Evolutionary conservation across 768 basidiomycete species (phyloP).

Genomic region (Royoungia palumana): DNA sequence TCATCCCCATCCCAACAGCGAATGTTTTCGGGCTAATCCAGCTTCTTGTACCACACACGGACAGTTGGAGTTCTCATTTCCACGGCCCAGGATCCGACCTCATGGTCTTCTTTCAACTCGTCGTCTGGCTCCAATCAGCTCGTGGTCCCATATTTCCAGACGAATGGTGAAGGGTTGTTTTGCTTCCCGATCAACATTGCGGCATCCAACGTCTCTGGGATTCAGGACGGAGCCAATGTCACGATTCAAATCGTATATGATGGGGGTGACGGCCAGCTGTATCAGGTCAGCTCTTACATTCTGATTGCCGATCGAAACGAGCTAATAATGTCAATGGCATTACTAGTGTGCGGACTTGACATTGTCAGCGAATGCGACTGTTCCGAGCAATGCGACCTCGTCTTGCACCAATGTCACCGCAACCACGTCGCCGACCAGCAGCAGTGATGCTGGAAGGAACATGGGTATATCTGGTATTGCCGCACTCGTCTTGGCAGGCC

Average conservation of each 20-base stretch:
- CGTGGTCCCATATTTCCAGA: conserved; percentile 48
- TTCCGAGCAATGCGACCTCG: conserved; percentile 41
- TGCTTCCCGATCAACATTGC: conserved; percentile 69
- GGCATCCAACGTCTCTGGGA: conserved; percentile 43
- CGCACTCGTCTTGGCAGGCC: conserved; percentile 7
- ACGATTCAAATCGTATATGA: conserved; percentile 67
- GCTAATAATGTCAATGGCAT: neutral
- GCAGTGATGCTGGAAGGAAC: conserved; percentile 16
- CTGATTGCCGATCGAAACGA: neutral
- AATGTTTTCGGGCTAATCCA: too few relatives aligned
- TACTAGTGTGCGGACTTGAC: conserved; percentile 77
- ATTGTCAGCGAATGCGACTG: conserved; percentile 49
- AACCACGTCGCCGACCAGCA: conserved; percentile 12
- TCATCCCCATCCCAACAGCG: too few relatives aligned
- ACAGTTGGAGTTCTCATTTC: conserved; percentile 59
- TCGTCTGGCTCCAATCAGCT: conserved; percentile 28
- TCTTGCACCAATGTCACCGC: conserved; percentile 35
- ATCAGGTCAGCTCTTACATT: conserved; percentile 45
- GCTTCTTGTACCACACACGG: conserved; percentile 12
- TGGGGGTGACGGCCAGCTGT: conserved; percentile 71
- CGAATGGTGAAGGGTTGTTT: conserved; percentile 53
- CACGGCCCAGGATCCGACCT: conserved; percentile 54
- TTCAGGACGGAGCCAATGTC: conserved; percentile 64
- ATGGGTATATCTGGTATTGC: conserved; percentile 6
- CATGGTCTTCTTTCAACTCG: conserved; percentile 60